Evolutionary conservation across 805 yeast genomes (phyloP).

Genomic region (Saccharomycopsis capsularis): DNA sequence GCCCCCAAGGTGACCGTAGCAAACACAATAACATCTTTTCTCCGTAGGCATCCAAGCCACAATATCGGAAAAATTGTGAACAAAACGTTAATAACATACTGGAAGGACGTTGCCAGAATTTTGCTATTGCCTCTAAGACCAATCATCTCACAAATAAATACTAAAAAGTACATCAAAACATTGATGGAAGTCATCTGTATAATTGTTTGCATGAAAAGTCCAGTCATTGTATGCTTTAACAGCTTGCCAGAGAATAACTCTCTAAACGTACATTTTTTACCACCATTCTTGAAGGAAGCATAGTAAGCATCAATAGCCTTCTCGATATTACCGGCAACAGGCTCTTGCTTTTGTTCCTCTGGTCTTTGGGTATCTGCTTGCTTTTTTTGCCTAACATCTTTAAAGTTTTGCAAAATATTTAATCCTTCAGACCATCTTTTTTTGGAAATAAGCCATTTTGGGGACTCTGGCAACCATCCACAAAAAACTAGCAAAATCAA

Average conservation of each 20-base stretch:
- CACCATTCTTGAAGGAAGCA: conserved; percentile 10
- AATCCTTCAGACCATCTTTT: conserved; percentile 35
- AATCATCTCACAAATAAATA: conserved; percentile 41
- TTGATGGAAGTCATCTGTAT: conserved; percentile 42
- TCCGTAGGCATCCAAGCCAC: conserved; percentile 36
- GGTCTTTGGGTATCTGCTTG: conserved; percentile 9
- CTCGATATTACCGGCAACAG: conserved; percentile 17
- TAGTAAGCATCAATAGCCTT: conserved; percentile 26
- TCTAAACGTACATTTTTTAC: conserved; percentile 1
- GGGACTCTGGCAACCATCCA: conserved; percentile 47
- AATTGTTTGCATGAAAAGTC: conserved; percentile 34
- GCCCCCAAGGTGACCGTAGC: conserved; percentile 36
- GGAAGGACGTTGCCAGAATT: conserved; percentile 32
- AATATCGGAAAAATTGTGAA: conserved; percentile 40
- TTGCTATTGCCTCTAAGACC: conserved; percentile 34
- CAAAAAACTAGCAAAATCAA: conserved; percentile 34
- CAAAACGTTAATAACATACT: conserved; percentile 34
- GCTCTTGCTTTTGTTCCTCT: not conserved
- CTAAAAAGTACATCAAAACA: conserved; percentile 38
- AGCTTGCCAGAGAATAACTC: conserved; percentile 23
- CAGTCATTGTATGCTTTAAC: conserved; percentile 33
- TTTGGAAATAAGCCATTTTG: conserved; percentile 45
- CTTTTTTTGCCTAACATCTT: conserved; percentile 14
- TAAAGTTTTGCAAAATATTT: conserved; percentile 22
- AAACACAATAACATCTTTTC: conserved; percentile 41